Evolutionary conservation across 2,329 filamentous ascomycete species (phyloP), one percentile per base, ranked within the genome.

Genomic region (Colletotrichum phormii): DNA sequence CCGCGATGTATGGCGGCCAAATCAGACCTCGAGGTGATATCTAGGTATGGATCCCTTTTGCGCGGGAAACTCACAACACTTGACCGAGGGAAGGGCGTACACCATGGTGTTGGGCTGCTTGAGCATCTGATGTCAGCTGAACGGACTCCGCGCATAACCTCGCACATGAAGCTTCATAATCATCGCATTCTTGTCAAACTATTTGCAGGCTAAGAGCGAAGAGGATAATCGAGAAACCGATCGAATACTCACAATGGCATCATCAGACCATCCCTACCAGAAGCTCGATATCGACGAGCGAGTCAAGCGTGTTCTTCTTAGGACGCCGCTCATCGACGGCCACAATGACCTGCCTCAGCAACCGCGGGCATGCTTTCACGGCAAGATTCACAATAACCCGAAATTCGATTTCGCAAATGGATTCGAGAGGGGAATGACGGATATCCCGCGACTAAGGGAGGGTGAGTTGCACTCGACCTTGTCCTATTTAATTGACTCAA

Each of bases 321-420:
- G 62, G 12, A 80, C 79, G 0, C 80, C 79, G 0, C 77, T 82
- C n/a, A 79, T 81, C 26, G 81, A 82, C 66, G 80, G 81, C 3
- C 81, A 82, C 61, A 82, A 81, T 67, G 81, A 82, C 51, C 76
- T 81, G 0, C 80, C 81, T 0, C 78, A 80, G 22, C 77, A 77
- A 26, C 75, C 76, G 3, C 66, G 76, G 18, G 76, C 74, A 24
- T 76, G 72, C 51, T 79, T 79, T 64, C 77, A 80, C 42, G 78
- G 80, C 62, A 79, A 77, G 62, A 81, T 81, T 9, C 76, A 81
- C 67, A 73, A 79, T 42, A 80, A 81, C 55, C 76, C 76, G 4
- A 81, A 80, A 22, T 82, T 82, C 33, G 78, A 82, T 69, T 73
- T 81, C 13, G 72, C 77, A 13, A 76, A 78, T 26, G 79, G 79